Conservation (phyloP, 148 eudicot species). For the Cornus controversa region DNA sequence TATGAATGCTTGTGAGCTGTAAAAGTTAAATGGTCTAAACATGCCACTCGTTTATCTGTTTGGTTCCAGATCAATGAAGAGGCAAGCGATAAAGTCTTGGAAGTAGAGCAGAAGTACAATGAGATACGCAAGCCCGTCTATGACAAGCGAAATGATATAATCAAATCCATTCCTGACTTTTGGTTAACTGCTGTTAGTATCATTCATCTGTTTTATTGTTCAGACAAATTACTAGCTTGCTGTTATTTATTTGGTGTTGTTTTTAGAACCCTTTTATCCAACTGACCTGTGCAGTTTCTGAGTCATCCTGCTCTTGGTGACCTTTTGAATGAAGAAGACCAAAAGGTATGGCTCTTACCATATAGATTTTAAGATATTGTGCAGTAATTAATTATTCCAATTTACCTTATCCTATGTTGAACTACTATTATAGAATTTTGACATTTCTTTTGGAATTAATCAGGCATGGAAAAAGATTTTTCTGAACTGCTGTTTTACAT, state of each 20-base stretch:
- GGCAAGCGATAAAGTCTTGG: constrained; percentile 87
- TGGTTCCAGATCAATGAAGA: constrained; percentile 76
- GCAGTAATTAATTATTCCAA: too few species aligned
- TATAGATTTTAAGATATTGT: too few species aligned
- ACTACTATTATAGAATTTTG: too few species aligned
- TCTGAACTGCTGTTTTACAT: too few species aligned
- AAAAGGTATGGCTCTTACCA: constrained; percentile 43
- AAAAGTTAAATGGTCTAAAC: not conserved
- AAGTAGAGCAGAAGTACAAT: constrained; percentile 83
- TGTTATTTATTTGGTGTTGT: not conserved
- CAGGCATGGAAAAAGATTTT: too few species aligned
- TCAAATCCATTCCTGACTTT: constrained; percentile 86
- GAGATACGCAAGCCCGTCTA: constrained; percentile 84
- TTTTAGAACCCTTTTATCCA: not conserved
- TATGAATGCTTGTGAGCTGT: not conserved
- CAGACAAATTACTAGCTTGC: not conserved
- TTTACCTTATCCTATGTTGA: too few species aligned
- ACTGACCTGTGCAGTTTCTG: constrained; percentile 57
- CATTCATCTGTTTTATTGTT: constrained; percentile 1
- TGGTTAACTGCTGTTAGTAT: constrained; percentile 88
- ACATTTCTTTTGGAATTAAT: too few species aligned
- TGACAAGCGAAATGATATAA: constrained; percentile 72
- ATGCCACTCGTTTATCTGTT: not conserved
- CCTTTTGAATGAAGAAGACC: constrained; percentile 80
- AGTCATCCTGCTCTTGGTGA: constrained; percentile 92